These are phyloP conservation scores for Luffa aegyptiaca DNA, from an alignment of 306 rosid genomes.

Conservation along the genomic window DNA sequence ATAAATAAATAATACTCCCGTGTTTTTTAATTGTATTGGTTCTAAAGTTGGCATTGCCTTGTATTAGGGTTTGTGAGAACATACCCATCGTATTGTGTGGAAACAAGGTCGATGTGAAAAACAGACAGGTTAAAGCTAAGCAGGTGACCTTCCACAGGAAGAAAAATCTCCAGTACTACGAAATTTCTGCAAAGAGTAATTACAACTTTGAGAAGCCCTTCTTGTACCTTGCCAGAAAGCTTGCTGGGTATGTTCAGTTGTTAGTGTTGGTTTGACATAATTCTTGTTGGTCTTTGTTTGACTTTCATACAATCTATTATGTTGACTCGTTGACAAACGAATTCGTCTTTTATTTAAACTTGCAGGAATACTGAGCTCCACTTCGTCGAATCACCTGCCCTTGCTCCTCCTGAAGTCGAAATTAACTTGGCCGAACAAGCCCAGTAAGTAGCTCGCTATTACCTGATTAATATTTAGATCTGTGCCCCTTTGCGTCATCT, in stretches of 20 bases:
- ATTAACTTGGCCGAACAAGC: conserved; percentile 60
- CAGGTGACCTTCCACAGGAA: conserved; percentile 72
- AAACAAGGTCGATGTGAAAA: conserved; percentile 75
- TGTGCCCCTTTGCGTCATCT: background rate
- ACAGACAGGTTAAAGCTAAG: conserved; percentile 71
- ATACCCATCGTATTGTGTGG: conserved; percentile 70
- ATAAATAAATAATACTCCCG: background rate
- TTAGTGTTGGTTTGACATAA: background rate
- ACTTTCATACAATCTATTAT: background rate
- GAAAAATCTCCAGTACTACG: conserved; percentile 63
- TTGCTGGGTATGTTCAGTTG: conserved; percentile 49
- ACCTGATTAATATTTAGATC: background rate
- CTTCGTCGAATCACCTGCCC: conserved; percentile 80
- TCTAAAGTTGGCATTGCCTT: background rate
- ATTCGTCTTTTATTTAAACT: background rate
- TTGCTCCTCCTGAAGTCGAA: conserved; percentile 85
- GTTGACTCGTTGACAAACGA: background rate
- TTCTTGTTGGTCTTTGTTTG: background rate
- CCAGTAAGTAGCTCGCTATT: conserved; percentile 27
- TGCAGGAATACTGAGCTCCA: conserved; percentile 70
- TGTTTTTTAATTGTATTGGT: background rate
- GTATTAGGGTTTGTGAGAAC: conserved; percentile 59
- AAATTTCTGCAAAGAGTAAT: conserved; percentile 69
- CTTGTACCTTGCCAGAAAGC: conserved; percentile 72
- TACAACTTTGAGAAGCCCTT: conserved; percentile 71